Percentiles rank a stretch among this genome's conserved stretches.
Evolutionary conservation across 306 rosid species (phyloP).

Genomic region (Rosa rugosa): DNA sequence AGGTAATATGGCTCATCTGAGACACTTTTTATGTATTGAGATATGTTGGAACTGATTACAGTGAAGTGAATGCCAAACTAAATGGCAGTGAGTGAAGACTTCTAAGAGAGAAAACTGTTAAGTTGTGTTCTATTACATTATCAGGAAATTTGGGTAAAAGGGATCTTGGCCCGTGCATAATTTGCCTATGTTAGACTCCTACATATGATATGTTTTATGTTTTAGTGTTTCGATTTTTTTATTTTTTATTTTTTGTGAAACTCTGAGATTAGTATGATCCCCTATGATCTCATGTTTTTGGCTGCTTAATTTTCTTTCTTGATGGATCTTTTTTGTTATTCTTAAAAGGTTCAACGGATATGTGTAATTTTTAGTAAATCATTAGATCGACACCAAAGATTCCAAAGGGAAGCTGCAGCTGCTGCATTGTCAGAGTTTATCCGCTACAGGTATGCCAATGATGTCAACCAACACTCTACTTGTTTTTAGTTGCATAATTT

Average conservation of each 20-base stretch:
- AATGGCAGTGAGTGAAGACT: not conserved
- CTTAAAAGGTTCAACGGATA: slow-evolving; percentile 67
- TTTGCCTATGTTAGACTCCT: not conserved
- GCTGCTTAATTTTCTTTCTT: not conserved
- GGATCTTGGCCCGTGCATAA: not conserved
- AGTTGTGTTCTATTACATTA: slow-evolving; percentile 4
- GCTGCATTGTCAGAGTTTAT: slow-evolving; percentile 96
- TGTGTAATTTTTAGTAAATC: slow-evolving; percentile 72
- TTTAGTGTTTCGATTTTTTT: not conserved
- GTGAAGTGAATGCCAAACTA: not conserved
- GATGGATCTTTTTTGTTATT: slow-evolving; percentile 19
- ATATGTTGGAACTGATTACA: not conserved
- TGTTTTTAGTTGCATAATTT: not conserved
- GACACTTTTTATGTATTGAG: slow-evolving; percentile 14
- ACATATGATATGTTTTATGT: not conserved
- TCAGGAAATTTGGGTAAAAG: not conserved
- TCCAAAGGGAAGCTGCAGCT: slow-evolving; percentile 93
- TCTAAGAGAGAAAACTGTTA: not conserved
- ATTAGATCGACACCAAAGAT: slow-evolving; percentile 69
- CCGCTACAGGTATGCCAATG: slow-evolving; percentile 62
- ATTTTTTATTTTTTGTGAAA: not conserved
- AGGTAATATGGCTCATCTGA: slow-evolving; percentile 51
- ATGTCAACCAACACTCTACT: slow-evolving; percentile 24
- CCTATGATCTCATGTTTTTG: not conserved
- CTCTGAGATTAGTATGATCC: not conserved